phyloP scores from a whole-genome alignment of 2,329 filamentous ascomycete genomes.

The Torrubiellomyces zombiae region DNA sequence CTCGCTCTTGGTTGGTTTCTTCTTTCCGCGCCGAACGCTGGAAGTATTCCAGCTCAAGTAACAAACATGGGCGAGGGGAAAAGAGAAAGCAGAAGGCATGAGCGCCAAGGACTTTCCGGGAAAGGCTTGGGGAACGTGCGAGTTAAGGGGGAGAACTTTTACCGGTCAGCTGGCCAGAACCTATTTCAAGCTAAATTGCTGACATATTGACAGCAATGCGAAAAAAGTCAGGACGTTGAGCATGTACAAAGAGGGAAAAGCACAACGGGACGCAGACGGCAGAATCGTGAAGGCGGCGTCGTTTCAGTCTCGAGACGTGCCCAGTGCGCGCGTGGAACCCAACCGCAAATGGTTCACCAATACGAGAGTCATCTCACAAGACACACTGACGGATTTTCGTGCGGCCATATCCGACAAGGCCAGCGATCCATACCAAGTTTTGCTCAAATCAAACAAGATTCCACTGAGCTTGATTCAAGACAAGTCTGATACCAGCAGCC shows the following conservation, averaged over 20 bases:
- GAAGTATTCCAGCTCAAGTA: too few relatives aligned
- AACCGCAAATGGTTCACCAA: slow-evolving; percentile 98
- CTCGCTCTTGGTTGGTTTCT: too few relatives aligned
- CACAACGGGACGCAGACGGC: slow-evolving; percentile 65
- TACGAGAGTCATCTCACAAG: slow-evolving; percentile 76
- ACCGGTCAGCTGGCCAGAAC: slow-evolving; percentile 60
- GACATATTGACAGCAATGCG: slow-evolving; percentile 30
- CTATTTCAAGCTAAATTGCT: too few relatives aligned
- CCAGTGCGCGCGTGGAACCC: slow-evolving; percentile 77
- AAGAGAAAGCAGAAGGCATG: slow-evolving; percentile 72
- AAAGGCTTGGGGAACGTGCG: slow-evolving; percentile 88
- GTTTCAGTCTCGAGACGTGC: slow-evolving; percentile 69
- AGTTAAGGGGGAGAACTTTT: slow-evolving; percentile 96
- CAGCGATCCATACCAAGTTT: slow-evolving; percentile 78
- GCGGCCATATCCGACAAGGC: slow-evolving; percentile 84
- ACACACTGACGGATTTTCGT: slow-evolving; percentile 72
- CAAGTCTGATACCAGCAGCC: slow-evolving; percentile 55
- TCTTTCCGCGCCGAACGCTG: too few relatives aligned
- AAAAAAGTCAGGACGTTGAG: slow-evolving; percentile 83
- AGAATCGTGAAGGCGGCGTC: slow-evolving; percentile 71
- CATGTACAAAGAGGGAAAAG: slow-evolving; percentile 77
- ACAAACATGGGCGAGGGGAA: slow-evolving; percentile 87
- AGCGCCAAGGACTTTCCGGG: slow-evolving; percentile 67
- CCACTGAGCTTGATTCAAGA: slow-evolving; percentile 90
- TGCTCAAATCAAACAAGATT: slow-evolving; percentile 94